phyloP scores from a whole-genome alignment of 2,329 filamentous ascomycete genomes.

The Monosporascus sp. region DNA sequence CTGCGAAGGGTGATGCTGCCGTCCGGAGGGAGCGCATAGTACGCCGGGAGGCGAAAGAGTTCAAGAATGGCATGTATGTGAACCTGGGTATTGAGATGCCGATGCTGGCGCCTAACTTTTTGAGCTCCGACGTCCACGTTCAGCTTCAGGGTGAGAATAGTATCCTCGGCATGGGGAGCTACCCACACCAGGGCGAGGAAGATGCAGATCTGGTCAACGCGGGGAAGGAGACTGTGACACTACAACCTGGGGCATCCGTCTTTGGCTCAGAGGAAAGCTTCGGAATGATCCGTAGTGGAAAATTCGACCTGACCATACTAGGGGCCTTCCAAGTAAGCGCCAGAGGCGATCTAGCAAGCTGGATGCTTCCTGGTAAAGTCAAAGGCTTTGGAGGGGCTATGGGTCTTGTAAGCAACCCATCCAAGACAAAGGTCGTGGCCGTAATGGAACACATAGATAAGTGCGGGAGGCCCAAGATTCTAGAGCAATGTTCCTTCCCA shows the following conservation, averaged over 20 bases:
- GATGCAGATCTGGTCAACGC: conserved; percentile 89
- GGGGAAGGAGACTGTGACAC: conserved; percentile 86
- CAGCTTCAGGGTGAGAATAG: conserved; percentile 79
- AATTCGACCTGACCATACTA: conserved; percentile 81
- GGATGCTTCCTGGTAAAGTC: conserved; percentile 88
- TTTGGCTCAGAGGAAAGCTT: conserved; percentile 89
- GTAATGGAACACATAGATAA: conserved; percentile 97
- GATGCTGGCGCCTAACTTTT: conserved; percentile 82
- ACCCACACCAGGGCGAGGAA: conserved; percentile 68
- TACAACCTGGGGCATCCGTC: conserved; percentile 70
- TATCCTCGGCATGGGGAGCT: conserved; percentile 67
- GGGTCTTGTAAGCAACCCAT: conserved; percentile 86
- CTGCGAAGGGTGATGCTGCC: conserved; percentile 65
- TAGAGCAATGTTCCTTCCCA: conserved; percentile 93
- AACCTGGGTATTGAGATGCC: conserved; percentile 93
- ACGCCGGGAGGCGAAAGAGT: conserved; percentile 78
- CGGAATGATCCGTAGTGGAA: conserved; percentile 85
- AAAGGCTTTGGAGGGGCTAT: conserved; percentile 92
- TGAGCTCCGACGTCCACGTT: conserved; percentile 72
- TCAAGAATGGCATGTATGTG: conserved; percentile 93
- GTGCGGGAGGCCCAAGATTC: conserved; percentile 89
- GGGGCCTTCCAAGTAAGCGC: conserved; percentile 87
- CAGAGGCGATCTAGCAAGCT: conserved; percentile 77
- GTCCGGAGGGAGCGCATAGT: conserved; percentile 83
- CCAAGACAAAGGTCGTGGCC: conserved; percentile 85